phyloP scores from a whole-genome alignment of 2,329 filamentous ascomycete species.

The Sporothrix euskadiensis region DNA sequence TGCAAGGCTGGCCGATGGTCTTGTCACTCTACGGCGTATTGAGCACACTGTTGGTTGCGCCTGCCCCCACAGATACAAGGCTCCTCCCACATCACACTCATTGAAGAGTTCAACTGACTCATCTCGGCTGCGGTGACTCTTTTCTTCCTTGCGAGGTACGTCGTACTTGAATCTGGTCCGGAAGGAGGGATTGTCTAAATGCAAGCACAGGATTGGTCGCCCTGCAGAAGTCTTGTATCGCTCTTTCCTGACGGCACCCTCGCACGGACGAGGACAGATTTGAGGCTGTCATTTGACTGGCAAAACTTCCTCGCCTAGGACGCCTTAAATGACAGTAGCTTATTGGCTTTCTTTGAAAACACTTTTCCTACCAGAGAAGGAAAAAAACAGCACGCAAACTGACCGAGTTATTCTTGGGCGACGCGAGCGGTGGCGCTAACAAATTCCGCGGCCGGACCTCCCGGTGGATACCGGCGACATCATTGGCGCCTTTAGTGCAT shows the following conservation, averaged over 20 bases:
- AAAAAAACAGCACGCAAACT: not conserved
- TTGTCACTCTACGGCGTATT: not conserved
- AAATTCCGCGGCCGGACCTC: not conserved
- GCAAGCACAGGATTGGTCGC: not conserved
- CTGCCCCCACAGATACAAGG: not conserved
- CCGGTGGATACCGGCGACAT: slow-evolving; percentile 18
- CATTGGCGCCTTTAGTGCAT: slow-evolving; percentile 18
- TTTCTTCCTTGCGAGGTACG: not conserved
- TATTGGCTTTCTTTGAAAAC: not conserved
- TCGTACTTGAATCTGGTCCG: not conserved
- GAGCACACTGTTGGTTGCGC: not conserved
- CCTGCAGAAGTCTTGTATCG: not conserved
- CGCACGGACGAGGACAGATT: not conserved
- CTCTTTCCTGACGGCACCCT: not conserved
- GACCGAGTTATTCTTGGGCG: not conserved
- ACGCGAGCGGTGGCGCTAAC: slow-evolving; percentile 5
- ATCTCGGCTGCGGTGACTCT: not conserved
- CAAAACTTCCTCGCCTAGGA: not conserved
- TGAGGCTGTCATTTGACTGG: not conserved
- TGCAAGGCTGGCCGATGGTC: not conserved
- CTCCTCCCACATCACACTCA: not conserved
- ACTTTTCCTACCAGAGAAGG: not conserved
- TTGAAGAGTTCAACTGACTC: not conserved
- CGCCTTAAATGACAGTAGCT: not conserved
- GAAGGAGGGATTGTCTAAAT: slow-evolving; percentile 6